These are phyloP conservation scores for Anthracocystis walkeri DNA, from an alignment of 1,284 basidiomycete genomes.

Conservation along the genomic window DNA sequence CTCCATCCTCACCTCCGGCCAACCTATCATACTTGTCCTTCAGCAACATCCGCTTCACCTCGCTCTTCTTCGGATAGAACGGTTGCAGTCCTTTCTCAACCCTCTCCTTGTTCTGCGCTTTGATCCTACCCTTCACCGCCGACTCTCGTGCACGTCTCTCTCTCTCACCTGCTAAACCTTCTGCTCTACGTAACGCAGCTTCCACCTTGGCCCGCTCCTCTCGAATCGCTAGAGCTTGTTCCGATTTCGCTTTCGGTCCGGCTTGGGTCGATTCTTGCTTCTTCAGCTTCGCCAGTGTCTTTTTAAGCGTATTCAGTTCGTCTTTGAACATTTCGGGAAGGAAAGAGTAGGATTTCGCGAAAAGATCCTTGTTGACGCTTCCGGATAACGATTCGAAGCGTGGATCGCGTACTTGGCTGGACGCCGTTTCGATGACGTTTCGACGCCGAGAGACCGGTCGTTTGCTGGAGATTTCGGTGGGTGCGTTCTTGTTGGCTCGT, in stretches of 20 bases:
- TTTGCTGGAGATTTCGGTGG: constrained; percentile 88
- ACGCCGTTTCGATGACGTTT: constrained; percentile 79
- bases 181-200: constrained; percentile 79
- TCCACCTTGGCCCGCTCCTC: constrained; percentile 83
- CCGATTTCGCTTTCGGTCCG: constrained; percentile 76
- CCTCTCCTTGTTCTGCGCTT: constrained; percentile 63
- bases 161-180: constrained; percentile 76
- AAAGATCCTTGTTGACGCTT: constrained; percentile 78
- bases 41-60: constrained; percentile 67
- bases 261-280: constrained; percentile 78
- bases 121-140: constrained; percentile 74
- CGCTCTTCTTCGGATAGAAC: constrained; percentile 90
- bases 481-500: constrained; percentile 86
- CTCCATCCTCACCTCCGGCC: constrained; percentile 19
- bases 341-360: constrained; percentile 83
- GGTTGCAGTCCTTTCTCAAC: constrained; percentile 58
- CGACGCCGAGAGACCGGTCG: constrained; percentile 83
- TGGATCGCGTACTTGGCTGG: constrained; percentile 82
- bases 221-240: constrained; percentile 70
- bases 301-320: constrained; percentile 79
- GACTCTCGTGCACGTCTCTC: constrained; percentile 76
- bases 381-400: constrained; percentile 84
- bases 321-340: constrained; percentile 77
- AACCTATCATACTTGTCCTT: constrained; percentile 59
- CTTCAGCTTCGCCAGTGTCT: constrained; percentile 78